Evolutionary conservation across 2,329 filamentous ascomycete species (phyloP).

Genomic region (Trichoderma afroharzianum): DNA sequence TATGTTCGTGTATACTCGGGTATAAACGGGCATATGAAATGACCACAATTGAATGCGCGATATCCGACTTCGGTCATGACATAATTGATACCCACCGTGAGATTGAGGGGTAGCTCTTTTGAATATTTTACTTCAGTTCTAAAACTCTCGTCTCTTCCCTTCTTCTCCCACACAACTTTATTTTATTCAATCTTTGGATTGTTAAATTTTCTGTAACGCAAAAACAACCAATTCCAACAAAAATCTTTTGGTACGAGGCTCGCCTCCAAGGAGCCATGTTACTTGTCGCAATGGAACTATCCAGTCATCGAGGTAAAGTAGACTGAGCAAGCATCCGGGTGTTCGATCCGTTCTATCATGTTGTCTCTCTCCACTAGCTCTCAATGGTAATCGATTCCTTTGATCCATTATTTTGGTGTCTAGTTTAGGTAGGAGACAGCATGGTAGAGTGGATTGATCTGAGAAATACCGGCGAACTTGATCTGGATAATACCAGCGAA

Average conservation of each 20-base stretch:
- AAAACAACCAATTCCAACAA: background rate
- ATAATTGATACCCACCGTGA: slow-evolving; percentile 15
- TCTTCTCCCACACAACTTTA: background rate
- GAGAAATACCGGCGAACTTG: slow-evolving; percentile 82
- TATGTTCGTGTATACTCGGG: background rate
- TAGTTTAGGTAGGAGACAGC: slow-evolving; percentile 3
- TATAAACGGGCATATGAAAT: background rate
- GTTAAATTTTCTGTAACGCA: background rate
- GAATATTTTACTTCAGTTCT: background rate
- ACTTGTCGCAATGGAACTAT: slow-evolving; percentile 32
- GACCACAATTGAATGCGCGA: background rate
- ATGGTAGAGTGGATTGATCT: slow-evolving; percentile 43
- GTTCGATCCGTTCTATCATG: slow-evolving; percentile 30
- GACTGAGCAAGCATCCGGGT: slow-evolving; percentile 45
- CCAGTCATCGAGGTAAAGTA: slow-evolving; percentile 45
- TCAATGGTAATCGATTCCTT: background rate
- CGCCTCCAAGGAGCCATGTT: slow-evolving; percentile 17
- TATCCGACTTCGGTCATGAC: slow-evolving; percentile 8
- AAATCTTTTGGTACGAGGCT: slow-evolving; percentile 16
- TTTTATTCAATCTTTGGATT: background rate
- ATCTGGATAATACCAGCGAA: slow-evolving; percentile 86
- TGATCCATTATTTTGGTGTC: background rate
- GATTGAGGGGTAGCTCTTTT: slow-evolving; percentile 12
- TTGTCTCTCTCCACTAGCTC: background rate
- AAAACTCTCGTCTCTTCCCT: background rate